Conservation (phyloP, 1,139 yeast genomes). For the Schizosaccharomyces versatilis region DNA sequence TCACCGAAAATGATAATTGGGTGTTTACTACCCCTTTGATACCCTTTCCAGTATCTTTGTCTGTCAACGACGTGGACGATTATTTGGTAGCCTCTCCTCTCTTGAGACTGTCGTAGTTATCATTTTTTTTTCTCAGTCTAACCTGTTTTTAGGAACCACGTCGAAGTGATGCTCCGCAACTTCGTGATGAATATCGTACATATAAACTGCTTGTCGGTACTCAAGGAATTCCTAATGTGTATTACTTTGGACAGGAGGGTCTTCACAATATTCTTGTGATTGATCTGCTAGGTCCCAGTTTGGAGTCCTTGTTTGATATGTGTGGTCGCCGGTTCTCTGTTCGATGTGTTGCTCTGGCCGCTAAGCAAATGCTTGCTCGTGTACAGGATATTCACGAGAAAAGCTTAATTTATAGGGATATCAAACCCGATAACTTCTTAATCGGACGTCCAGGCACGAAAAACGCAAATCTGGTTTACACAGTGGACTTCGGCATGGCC, state of each 20-base stretch:
- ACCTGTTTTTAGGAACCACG: slow-evolving; percentile 40
- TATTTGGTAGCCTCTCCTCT: no score
- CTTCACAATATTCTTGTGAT: slow-evolving; percentile 81
- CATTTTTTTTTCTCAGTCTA: slow-evolving; percentile 15
- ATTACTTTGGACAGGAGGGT: slow-evolving; percentile 95
- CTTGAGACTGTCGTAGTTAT: no score
- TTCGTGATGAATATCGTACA: slow-evolving; percentile 84
- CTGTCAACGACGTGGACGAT: no score
- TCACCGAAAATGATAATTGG: no score
- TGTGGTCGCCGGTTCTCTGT: slow-evolving; percentile 77
- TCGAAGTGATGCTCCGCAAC: slow-evolving; percentile 91
- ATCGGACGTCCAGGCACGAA: slow-evolving; percentile 41
- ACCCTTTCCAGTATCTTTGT: no score
- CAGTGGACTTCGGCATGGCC: slow-evolving; percentile 82
- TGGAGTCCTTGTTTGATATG: slow-evolving; percentile 94
- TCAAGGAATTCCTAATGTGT: slow-evolving; percentile 79
- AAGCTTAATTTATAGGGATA: slow-evolving; percentile 78
- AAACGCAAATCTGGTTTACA: slow-evolving; percentile 31
- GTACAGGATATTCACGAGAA: slow-evolving; percentile 77
- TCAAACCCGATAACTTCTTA: slow-evolving; percentile 85
- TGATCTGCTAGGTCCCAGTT: slow-evolving; percentile 81
- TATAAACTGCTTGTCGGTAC: slow-evolving; percentile 67
- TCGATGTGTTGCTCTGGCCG: slow-evolving; percentile 75
- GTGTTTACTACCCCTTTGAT: no score
- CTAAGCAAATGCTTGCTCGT: slow-evolving; percentile 64